Conservation (phyloP, 78 protist genomes). For the Dictyostelium firmibasis region DNA sequence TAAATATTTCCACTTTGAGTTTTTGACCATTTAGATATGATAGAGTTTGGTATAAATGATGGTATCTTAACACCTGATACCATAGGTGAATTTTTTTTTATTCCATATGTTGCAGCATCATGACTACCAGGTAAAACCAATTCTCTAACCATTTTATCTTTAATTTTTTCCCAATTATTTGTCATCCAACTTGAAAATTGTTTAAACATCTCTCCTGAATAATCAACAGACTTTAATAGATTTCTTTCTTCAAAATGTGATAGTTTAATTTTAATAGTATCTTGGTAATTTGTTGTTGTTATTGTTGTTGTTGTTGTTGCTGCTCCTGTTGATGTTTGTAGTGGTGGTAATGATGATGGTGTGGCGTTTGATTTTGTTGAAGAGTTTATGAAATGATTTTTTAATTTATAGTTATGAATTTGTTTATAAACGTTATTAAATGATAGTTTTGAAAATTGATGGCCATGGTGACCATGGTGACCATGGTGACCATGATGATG, state of each 20-base stretch:
- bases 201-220: neutral
- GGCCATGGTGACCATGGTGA: neutral
- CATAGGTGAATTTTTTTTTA: neutral
- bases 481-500: neutral
- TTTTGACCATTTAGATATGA: neutral
- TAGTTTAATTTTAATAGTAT: neutral
- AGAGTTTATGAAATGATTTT: neutral
- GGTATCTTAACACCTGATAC: neutral
- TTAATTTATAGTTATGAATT: neutral
- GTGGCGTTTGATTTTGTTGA: too few relatives aligned
- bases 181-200: constrained; percentile 8
- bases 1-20: neutral
- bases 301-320: neutral
- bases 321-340: neutral
- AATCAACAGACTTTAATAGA: neutral
- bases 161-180: neutral
- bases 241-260: neutral
- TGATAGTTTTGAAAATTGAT: neutral
- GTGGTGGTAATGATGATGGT: too few relatives aligned
- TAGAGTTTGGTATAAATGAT: neutral
- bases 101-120: constrained; percentile 7
- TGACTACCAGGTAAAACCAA: neutral
- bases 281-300: neutral
- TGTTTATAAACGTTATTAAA: neutral
- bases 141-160: neutral